These are phyloP conservation scores for Melanogaster broomeanus DNA, from an alignment of 768 basidiomycete genomes.

Conservation along the genomic window DNA sequence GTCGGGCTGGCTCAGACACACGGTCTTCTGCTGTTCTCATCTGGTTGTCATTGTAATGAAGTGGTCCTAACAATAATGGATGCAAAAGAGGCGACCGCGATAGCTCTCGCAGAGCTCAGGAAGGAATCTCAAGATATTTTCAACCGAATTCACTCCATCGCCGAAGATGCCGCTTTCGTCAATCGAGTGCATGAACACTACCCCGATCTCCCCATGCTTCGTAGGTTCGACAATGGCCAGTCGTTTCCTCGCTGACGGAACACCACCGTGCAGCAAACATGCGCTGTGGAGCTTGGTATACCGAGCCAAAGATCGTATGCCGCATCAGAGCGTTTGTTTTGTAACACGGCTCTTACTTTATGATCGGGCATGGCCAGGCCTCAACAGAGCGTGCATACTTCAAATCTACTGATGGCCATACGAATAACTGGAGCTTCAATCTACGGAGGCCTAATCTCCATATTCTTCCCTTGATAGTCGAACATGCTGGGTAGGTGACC, in stretches of 20 bases:
- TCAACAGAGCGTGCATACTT: slow-evolving; percentile 61
- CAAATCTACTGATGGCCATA: slow-evolving; percentile 92
- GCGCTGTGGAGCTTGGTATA: slow-evolving; percentile 94
- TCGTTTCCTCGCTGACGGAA: background rate
- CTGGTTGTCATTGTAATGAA: no score
- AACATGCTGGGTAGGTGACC: slow-evolving; percentile 58
- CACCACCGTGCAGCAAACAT: slow-evolving; percentile 65
- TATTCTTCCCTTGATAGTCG: slow-evolving; percentile 57
- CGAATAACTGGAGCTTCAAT: slow-evolving; percentile 83
- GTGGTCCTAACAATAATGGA: background rate
- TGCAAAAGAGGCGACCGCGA: slow-evolving; percentile 7
- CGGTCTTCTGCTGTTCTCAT: no score
- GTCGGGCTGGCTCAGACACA: no score
- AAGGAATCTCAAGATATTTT: slow-evolving; percentile 76
- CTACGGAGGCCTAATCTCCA: slow-evolving; percentile 84
- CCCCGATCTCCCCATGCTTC: slow-evolving; percentile 53
- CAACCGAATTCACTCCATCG: slow-evolving; percentile 87
- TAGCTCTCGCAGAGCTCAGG: slow-evolving; percentile 52
- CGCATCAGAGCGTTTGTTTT: background rate
- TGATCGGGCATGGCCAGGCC: slow-evolving; percentile 14
- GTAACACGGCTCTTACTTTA: background rate
- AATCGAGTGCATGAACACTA: slow-evolving; percentile 49
- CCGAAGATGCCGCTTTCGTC: slow-evolving; percentile 76
- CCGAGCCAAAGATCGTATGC: slow-evolving; percentile 64
- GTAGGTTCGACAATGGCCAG: slow-evolving; percentile 36